These are phyloP conservation scores for Eimeria acervulina DNA, from an alignment of 169 alveolate species.

Conservation along the genomic window DNA sequence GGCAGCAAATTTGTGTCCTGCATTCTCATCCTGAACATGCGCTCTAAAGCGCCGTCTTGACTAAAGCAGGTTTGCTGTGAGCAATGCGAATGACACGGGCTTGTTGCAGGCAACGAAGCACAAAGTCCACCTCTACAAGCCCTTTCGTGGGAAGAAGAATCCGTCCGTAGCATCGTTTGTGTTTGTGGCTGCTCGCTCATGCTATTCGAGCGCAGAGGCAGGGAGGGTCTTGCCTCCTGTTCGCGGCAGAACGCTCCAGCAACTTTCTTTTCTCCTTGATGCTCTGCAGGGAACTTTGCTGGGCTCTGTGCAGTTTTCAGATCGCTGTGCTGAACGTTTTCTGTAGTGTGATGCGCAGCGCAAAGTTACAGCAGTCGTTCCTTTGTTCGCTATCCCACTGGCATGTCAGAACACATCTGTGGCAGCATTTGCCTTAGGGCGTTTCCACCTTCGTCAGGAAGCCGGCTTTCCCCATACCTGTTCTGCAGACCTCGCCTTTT, in stretches of 20 bases:
- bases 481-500: neutral
- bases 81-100: neutral
- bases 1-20: neutral
- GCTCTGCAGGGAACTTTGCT: neutral
- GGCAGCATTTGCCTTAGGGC: neutral
- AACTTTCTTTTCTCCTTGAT: neutral
- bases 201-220: neutral
- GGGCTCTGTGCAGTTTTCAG: neutral
- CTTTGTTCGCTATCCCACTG: neutral
- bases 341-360: neutral
- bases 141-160: neutral
- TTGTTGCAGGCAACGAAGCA: neutral
- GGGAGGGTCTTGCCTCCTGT: neutral
- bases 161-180: neutral
- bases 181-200: neutral
- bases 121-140: neutral
- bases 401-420: neutral
- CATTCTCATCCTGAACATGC: neutral
- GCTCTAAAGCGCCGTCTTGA: neutral
- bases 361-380: neutral
- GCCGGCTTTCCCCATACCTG: neutral
- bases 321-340: neutral
- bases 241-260: neutral
- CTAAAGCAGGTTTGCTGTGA: slow-evolving; percentile 1
- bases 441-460: neutral